phyloP scores from a whole-genome alignment of 805 yeast genomes.

The Wickerhamia fluorescens region DNA sequence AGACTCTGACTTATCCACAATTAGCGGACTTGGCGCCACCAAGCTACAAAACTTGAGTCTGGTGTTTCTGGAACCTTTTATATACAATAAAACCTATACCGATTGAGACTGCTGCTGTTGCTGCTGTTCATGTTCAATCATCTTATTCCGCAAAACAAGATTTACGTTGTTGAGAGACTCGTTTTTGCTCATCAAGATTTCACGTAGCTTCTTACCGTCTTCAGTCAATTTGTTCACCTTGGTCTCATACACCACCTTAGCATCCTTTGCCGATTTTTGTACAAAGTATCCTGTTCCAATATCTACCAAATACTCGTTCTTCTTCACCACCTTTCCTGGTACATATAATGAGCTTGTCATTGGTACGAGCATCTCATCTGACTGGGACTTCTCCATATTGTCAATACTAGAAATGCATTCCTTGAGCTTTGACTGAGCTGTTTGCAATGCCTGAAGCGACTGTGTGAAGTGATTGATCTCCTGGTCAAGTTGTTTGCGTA shows the following conservation, averaged over 20 bases:
- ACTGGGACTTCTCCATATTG: conserved; percentile 33
- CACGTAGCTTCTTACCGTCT: conserved; percentile 69
- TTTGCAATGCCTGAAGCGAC: conserved; percentile 73
- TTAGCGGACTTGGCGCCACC: conserved; percentile 45
- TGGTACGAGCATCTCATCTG: conserved; percentile 65
- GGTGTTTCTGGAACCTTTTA: conserved; percentile 44
- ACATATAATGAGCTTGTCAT: conserved; percentile 83
- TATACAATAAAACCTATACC: conserved; percentile 34
- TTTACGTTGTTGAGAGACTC: conserved; percentile 58
- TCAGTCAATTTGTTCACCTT: conserved; percentile 66
- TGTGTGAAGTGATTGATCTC: conserved; percentile 82
- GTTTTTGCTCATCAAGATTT: conserved; percentile 69
- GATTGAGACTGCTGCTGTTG: conserved; percentile 4
- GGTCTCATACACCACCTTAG: conserved; percentile 62
- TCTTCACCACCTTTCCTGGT: conserved; percentile 69
- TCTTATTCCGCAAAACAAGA: conserved; percentile 45
- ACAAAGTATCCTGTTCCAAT: conserved; percentile 95
- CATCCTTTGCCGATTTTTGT: conserved; percentile 64
- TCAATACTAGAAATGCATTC: conserved; percentile 75
- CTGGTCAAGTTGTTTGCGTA: conserved; percentile 75
- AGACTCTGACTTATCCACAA: conserved; percentile 16
- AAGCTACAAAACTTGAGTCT: conserved; percentile 34
- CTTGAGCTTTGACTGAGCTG: conserved; percentile 74
- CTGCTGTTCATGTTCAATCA: conserved; percentile 39
- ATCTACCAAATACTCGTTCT: conserved; percentile 75